Percentiles rank a stretch among this genome's conserved stretches.
Conservation (phyloP, 2,329 filamentous ascomycete genomes). For the Seiridium unicorne region DNA sequence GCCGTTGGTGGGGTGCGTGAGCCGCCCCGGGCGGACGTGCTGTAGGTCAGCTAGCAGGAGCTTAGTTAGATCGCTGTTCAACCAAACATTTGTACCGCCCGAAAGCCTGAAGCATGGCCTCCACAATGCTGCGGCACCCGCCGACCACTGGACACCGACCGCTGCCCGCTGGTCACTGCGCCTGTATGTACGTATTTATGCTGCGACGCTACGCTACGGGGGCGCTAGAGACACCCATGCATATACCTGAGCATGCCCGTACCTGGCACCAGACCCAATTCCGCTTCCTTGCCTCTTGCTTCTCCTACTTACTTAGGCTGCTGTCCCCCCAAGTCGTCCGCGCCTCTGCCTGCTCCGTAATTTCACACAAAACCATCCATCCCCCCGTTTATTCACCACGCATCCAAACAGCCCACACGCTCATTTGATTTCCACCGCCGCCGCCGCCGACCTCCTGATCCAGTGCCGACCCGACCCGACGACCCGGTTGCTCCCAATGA, state of each 20-base stretch:
- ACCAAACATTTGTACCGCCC: no score
- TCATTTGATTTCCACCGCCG: background rate
- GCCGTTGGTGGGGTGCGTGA: no score
- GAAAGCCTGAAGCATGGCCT: no score
- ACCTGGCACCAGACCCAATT: conserved; percentile 3
- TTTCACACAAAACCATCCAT: background rate
- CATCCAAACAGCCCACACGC: background rate
- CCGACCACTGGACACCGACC: no score
- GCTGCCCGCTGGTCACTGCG: no score
- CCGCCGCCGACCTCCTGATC: background rate
- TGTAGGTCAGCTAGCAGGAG: no score
- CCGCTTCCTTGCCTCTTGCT: background rate
- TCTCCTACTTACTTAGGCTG: background rate
- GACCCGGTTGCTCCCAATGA: background rate
- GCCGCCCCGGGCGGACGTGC: no score
- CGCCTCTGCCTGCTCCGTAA: background rate
- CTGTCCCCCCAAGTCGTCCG: background rate
- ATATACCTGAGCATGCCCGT: background rate
- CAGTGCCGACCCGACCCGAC: background rate
- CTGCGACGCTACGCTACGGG: no score
- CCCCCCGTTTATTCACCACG: background rate
- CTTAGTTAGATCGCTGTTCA: no score
- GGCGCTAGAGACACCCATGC: background rate
- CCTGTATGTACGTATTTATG: no score
- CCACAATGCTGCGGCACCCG: no score